A percentile compares a stretch with the other conserved stretches of the same genome.
These are phyloP conservation scores for Laguncularia racemosa DNA, from an alignment of 345 rosid genomes.

Conservation along the genomic window DNA sequence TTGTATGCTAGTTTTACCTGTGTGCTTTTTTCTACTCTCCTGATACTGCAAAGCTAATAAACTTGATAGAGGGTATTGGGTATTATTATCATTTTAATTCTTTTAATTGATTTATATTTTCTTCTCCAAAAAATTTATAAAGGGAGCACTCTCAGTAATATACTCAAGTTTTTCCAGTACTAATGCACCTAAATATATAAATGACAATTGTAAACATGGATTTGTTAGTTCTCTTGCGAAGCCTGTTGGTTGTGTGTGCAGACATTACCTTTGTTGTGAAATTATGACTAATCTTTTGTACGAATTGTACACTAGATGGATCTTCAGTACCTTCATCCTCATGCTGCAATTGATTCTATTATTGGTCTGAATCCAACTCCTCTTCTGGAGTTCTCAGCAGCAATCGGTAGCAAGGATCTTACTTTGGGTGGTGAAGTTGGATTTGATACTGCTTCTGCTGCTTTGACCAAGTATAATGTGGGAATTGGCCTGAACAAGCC, in stretches of 20 bases:
- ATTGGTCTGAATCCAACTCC: slow-evolving; percentile 81
- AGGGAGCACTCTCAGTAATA: too few species aligned
- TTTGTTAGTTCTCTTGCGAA: too few species aligned
- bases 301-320: slow-evolving; percentile 46
- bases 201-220: too few species aligned
- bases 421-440: slow-evolving; percentile 69
- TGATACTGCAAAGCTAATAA: too few species aligned
- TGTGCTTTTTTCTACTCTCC: too few species aligned
- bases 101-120: too few species aligned
- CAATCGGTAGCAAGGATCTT: slow-evolving; percentile 56
- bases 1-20: too few species aligned
- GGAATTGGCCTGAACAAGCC: slow-evolving; percentile 59
- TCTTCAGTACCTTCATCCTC: slow-evolving; percentile 68
- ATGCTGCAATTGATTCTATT: slow-evolving; percentile 59
- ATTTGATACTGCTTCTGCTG: slow-evolving; percentile 68
- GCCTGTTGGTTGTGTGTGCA: not conserved
- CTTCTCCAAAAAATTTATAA: too few species aligned
- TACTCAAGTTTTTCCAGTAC: too few species aligned
- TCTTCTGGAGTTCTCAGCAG: slow-evolving; percentile 61
- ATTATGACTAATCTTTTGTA: slow-evolving; percentile 2
- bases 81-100: too few species aligned
- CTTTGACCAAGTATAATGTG: slow-evolving; percentile 59
- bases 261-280: not conserved
- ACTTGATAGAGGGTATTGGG: too few species aligned
- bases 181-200: too few species aligned